Evolutionary conservation across 345 rosid genomes (phyloP), one percentile per base, ranked within the genome.

Genomic region (Lepidium sativum): DNA sequence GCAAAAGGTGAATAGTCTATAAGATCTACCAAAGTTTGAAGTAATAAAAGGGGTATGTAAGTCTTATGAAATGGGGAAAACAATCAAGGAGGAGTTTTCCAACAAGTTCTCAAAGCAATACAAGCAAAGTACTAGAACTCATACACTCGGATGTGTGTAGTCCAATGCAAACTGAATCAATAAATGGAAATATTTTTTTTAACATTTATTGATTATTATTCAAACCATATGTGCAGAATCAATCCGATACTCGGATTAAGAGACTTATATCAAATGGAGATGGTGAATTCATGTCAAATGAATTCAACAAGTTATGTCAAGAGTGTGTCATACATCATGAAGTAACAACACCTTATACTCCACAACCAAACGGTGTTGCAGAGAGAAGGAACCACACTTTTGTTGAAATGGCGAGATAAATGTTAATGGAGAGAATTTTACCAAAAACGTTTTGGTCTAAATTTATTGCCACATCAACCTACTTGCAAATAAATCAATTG

Each of bases 1-100:
- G 33, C n/a, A 48, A 11, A 48, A 6, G 9, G 15, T 11, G 12
- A 48, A 11, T 8, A 23, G 11, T 11, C 32, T 48, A 0, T 8
- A 48, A 20, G 16, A 48, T 48, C 32, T 48, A 21, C 53, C 53
- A 5, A 21, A 48, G 3, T 48, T 48, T 48, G 16, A 48, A 12
- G 17, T 55, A 1, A 20, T 0, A 20, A 21, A 55, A 18, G 2
- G 2, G 18, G 32, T 35, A 3, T 55, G 60, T 0, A 7, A 18
- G 17, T 12, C 60, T 12, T n/a, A n/a, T n/a, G n/a, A n/a, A n/a
- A n/a, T n/a, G n/a, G n/a, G n/a, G n/a, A n/a, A n/a, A n/a, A n/a
- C n/a, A 55, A 20, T 55, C 32, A 37, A 55, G 60, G 60, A 55
- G 32, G 17, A 55, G 60, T 12, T 55, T 55, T 18, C 60, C 31